Conservation (phyloP, 1,139 yeast species). For the Geotrichum restrictum region DNA sequence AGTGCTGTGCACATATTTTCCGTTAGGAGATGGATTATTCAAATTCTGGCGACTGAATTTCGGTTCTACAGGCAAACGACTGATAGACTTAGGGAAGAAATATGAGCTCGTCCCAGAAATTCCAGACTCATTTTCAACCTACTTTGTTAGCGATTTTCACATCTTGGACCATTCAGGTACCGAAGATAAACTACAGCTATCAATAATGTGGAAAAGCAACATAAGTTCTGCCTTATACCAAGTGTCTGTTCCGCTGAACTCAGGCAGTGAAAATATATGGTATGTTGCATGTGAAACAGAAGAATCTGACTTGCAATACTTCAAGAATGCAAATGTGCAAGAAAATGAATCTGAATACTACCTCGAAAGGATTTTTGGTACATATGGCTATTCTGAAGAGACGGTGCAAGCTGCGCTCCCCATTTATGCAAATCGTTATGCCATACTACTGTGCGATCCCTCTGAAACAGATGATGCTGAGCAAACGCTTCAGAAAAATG, state of each 20-base stretch:
- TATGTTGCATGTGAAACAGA: conserved; percentile 12
- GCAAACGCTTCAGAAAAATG: conserved; percentile 35
- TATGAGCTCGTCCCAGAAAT: conserved; percentile 31
- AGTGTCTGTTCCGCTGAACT: conserved; percentile 5
- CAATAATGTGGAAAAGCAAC: conserved; percentile 63
- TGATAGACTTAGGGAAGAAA: conserved; percentile 36
- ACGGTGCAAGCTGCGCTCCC: conserved; percentile 46
- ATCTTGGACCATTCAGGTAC: conserved; percentile 20
- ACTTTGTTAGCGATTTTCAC: conserved; percentile 46
- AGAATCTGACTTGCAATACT: conserved; percentile 10
- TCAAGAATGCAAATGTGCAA: conserved; percentile 11
- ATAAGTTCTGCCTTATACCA: conserved; percentile 48
- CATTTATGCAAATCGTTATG: conserved; percentile 38
- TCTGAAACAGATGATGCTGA: conserved; percentile 19
- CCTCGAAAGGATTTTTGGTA: conserved; percentile 45
- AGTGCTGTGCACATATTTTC: conserved; percentile 39
- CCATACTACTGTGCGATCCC: conserved; percentile 10
- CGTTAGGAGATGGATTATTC: conserved; percentile 46
- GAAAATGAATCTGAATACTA: conserved; percentile 42
- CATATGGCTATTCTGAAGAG: conserved; percentile 46
- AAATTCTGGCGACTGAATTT: conserved; percentile 41
- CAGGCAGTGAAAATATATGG: conserved; percentile 7
- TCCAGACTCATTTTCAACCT: conserved; percentile 43
- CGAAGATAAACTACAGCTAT: conserved; percentile 32
- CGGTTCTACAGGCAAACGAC: conserved; percentile 25